phyloP scores from a whole-genome alignment of 768 basidiomycete genomes.

The Gymnopilus dilepis region DNA sequence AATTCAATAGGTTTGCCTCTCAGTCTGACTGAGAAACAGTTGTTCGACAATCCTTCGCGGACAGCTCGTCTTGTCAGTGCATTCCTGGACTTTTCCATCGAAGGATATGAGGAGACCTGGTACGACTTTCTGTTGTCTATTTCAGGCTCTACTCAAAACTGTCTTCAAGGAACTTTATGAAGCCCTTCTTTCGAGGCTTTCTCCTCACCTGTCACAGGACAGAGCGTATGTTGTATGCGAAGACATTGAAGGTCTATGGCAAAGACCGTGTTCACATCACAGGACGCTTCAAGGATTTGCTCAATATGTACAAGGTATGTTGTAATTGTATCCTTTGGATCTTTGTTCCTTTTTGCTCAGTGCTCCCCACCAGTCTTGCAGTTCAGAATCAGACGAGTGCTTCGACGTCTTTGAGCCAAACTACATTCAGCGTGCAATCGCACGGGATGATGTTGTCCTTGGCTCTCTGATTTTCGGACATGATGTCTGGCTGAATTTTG shows the following conservation, averaged over 20 bases:
- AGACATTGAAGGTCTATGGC: background rate
- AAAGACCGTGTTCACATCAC: background rate
- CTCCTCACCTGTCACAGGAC: background rate
- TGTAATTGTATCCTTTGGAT: background rate
- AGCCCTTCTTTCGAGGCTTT: background rate
- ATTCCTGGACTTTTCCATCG: background rate
- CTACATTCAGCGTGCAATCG: slow-evolving; percentile 4
- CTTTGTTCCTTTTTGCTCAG: background rate
- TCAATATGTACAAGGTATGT: background rate
- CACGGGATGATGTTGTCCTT: background rate
- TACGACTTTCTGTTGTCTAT: background rate
- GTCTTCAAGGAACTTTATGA: background rate
- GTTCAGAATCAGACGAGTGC: background rate
- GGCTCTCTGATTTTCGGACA: background rate
- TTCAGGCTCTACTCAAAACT: background rate
- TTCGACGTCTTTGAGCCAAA: slow-evolving; percentile 16
- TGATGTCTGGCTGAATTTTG: background rate
- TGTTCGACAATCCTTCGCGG: background rate
- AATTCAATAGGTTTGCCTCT: too few relatives aligned
- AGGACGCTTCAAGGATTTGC: background rate
- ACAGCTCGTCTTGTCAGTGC: background rate
- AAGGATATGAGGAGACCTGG: background rate
- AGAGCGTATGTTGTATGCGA: background rate
- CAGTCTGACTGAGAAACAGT: background rate
- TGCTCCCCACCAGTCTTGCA: background rate